These are phyloP conservation scores for Plenodomus tracheiphilus DNA, from an alignment of 2,329 filamentous ascomycete species.

Conservation along the genomic window DNA sequence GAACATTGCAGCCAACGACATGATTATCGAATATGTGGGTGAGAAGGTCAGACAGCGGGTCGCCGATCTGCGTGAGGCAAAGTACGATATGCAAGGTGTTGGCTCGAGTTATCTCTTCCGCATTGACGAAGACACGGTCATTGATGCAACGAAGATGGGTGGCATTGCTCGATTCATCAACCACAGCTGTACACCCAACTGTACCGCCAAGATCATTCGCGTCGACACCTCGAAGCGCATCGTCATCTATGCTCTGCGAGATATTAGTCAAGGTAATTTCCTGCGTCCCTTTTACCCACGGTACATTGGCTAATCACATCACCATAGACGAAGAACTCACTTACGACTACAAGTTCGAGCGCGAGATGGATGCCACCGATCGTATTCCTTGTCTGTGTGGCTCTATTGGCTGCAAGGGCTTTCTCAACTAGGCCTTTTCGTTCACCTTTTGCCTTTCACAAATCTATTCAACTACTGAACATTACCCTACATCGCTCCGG, in stretches of 20 bases:
- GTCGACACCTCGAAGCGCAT: slow-evolving; percentile 98
- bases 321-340: slow-evolving; percentile 91
- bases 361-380: slow-evolving; percentile 91
- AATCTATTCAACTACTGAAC: background rate
- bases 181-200: slow-evolving; percentile 96
- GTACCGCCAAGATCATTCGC: slow-evolving; percentile 98
- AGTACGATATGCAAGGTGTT: slow-evolving; percentile 94
- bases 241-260: slow-evolving; percentile 95
- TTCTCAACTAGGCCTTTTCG: slow-evolving; percentile 75
- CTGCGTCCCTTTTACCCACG: background rate
- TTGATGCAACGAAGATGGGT: slow-evolving; percentile 97
- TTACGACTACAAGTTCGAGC: slow-evolving; percentile 99
- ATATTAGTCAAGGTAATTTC: slow-evolving; percentile 88
- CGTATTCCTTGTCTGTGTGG: slow-evolving; percentile 97
- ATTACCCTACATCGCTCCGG: background rate
- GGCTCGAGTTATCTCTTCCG: slow-evolving; percentile 97
- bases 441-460: background rate
- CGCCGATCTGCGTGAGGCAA: slow-evolving; percentile 89
- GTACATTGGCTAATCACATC: slow-evolving; percentile 27
- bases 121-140: slow-evolving; percentile 95
- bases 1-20: slow-evolving; percentile 94
- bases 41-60: slow-evolving; percentile 97
- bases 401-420: slow-evolving; percentile 94
- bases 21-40: slow-evolving; percentile 99
- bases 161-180: slow-evolving; percentile 99